These are phyloP conservation scores for Schizonepeta tenuifolia DNA, from an alignment of 257 asterid genomes.

Conservation along the genomic window DNA sequence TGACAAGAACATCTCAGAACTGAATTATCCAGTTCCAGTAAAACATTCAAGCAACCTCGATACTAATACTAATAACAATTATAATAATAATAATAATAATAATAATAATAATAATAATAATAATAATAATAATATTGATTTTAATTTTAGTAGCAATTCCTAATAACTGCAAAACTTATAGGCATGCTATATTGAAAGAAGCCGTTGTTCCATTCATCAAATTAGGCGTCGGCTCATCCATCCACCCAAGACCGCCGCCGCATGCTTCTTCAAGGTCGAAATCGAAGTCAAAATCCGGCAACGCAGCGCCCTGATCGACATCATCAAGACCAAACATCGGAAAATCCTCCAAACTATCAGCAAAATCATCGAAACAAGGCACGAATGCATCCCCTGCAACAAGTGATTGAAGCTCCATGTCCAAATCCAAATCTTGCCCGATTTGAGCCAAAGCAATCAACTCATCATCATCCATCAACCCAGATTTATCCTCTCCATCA, in stretches of 20 bases:
- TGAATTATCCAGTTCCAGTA: conserved; percentile 27
- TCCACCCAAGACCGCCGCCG: conserved; percentile 51
- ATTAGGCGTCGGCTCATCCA: conserved; percentile 53
- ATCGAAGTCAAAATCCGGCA: conserved; percentile 69
- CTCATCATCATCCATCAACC: conserved; percentile 41
- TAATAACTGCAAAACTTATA: conserved; percentile 79
- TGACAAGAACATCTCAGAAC: conserved; percentile 37
- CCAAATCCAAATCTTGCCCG: conserved; percentile 61
- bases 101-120: too few relatives aligned
- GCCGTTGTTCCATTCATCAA: conserved; percentile 40
- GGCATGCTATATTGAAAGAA: conserved; percentile 81
- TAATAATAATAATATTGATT: too few relatives aligned
- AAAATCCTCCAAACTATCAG: conserved; percentile 46
- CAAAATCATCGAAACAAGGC: conserved; percentile 47
- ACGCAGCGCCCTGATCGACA: conserved; percentile 28
- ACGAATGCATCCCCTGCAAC: conserved; percentile 34
- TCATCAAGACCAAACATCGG: conserved; percentile 51
- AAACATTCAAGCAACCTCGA: too few relatives aligned
- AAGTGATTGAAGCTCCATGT: conserved; percentile 52
- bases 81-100: too few relatives aligned
- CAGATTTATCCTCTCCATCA: neutral
- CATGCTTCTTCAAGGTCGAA: conserved; percentile 62
- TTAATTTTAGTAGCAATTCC: neutral
- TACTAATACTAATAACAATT: neutral
- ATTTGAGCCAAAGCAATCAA: conserved; percentile 45